A percentile compares a stretch with the other conserved stretches of the same genome.
These are phyloP conservation scores for Rugonectria rugulosa DNA, from an alignment of 2,329 filamentous ascomycete genomes.

Conservation along the genomic window DNA sequence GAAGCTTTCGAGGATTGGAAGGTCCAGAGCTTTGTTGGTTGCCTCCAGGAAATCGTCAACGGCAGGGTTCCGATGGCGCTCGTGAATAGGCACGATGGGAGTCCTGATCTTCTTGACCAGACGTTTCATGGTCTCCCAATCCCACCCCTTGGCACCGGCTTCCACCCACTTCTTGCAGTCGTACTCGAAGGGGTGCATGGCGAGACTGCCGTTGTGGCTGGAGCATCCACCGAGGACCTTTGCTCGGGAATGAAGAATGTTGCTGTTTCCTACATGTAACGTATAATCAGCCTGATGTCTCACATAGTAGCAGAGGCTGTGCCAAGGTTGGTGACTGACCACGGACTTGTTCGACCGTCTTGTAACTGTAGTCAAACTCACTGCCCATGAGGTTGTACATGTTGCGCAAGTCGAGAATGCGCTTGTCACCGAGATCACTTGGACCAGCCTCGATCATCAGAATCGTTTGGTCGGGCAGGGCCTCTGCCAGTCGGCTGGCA, in stretches of 20 bases:
- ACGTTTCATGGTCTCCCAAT: slow-evolving; percentile 77
- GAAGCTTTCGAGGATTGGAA: neutral
- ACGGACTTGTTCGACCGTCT: neutral
- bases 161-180: slow-evolving; percentile 79
- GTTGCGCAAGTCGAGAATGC: neutral
- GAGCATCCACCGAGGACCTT: slow-evolving; percentile 88
- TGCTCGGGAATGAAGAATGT: slow-evolving; percentile 82
- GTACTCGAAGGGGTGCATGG: slow-evolving; percentile 82
- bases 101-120: slow-evolving; percentile 73
- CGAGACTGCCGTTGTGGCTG: slow-evolving; percentile 85
- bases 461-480: neutral
- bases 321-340: neutral
- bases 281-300: neutral
- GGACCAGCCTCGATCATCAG: neutral
- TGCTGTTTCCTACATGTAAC: slow-evolving; percentile 69
- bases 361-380: neutral
- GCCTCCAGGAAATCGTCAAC: neutral
- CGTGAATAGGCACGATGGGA: neutral
- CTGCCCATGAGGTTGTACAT: neutral
- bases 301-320: too few relatives aligned
- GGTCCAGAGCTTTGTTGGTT: neutral
- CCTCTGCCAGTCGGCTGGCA: neutral
- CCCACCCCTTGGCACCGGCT: slow-evolving; percentile 79
- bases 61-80: neutral
- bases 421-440: neutral